phyloP scores from a whole-genome alignment of 495 filamentous ascomycete genomes.

The Tuber umbilicatum region DNA sequence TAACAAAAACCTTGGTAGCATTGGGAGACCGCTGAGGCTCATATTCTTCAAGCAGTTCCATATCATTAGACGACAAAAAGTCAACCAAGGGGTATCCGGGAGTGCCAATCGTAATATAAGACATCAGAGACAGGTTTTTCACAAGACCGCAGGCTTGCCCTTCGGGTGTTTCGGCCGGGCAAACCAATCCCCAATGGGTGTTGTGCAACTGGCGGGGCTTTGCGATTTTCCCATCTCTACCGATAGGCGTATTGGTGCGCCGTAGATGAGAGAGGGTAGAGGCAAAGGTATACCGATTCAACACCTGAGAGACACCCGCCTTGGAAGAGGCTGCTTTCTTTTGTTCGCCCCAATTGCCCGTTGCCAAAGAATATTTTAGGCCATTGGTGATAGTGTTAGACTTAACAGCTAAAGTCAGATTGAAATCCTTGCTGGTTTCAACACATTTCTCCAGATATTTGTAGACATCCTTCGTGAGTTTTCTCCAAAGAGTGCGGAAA shows the following conservation, averaged over 20 bases:
- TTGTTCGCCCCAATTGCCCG: conserved; percentile 98
- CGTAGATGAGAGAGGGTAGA: conserved; percentile 94
- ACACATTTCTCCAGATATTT: conserved; percentile 85
- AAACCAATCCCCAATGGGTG: conserved; percentile 97
- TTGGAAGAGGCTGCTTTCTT: conserved; percentile 93
- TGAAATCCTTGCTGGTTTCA: conserved; percentile 79
- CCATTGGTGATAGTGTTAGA: conserved; percentile 84
- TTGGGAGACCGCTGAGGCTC: conserved; percentile 81
- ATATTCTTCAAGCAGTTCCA: conserved; percentile 95
- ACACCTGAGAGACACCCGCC: conserved; percentile 94
- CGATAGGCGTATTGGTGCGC: conserved; percentile 94
- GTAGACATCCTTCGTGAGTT: conserved; percentile 81
- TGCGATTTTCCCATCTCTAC: conserved; percentile 94
- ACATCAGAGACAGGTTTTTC: conserved; percentile 98
- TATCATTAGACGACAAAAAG: conserved; percentile 87
- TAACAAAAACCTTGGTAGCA: conserved; percentile 95
- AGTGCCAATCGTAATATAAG: conserved; percentile 89
- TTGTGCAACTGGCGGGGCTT: conserved; percentile 98
- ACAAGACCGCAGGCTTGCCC: conserved; percentile 97
- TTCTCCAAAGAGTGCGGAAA: conserved; percentile 79
- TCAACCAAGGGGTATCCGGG: conserved; percentile 83
- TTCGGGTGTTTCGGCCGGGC: conserved; percentile 95
- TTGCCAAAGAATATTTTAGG: conserved; percentile 94
- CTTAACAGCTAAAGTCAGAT: conserved; percentile 82
- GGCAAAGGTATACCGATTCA: conserved; percentile 95